Percentiles rank a stretch among this genome's conserved stretches.
Evolutionary conservation across 805 yeast species (phyloP).

Genomic region (Candida jianshihensis): DNA sequence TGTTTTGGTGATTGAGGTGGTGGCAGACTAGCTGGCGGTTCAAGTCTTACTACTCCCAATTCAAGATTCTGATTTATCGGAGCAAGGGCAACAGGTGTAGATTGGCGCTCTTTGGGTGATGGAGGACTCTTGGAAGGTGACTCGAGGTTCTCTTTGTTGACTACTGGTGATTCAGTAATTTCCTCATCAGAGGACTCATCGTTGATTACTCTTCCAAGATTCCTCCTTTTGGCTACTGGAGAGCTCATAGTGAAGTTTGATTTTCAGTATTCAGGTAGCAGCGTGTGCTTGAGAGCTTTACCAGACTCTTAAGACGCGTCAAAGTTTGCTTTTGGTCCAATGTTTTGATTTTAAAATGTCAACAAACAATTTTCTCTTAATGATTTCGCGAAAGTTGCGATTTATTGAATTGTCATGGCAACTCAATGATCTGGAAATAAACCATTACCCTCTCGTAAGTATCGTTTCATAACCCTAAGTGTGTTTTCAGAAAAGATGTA

Average conservation of each 20-base stretch:
- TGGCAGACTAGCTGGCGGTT: conserved; percentile 11
- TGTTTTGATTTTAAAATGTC: too few species aligned
- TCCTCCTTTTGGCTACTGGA: conserved; percentile 20
- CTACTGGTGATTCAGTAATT: conserved; percentile 6
- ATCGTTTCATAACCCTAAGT: too few species aligned
- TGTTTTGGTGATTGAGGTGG: conserved; percentile 26
- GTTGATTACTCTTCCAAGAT: conserved; percentile 7
- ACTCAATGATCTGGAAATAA: too few species aligned
- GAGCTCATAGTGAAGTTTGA: conserved; percentile 16
- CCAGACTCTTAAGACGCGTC: background rate
- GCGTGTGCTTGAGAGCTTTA: background rate
- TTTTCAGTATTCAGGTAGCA: too few species aligned
- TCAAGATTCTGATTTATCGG: conserved; percentile 17
- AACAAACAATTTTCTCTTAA: too few species aligned
- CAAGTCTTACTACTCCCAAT: conserved; percentile 11
- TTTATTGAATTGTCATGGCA: too few species aligned
- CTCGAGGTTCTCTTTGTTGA: conserved; percentile 18
- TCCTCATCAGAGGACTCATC: conserved; percentile 13
- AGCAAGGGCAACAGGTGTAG: conserved; percentile 12
- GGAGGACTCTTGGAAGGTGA: conserved; percentile 21
- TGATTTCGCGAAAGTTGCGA: too few species aligned
- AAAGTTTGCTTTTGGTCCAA: too few species aligned
- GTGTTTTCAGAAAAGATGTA: too few species aligned
- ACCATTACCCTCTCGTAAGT: too few species aligned
- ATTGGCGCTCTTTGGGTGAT: conserved; percentile 17